Evolutionary conservation across 257 asterid genomes (phyloP), one percentile per base, ranked within the genome.

Genomic region (Solanum virginianum): DNA sequence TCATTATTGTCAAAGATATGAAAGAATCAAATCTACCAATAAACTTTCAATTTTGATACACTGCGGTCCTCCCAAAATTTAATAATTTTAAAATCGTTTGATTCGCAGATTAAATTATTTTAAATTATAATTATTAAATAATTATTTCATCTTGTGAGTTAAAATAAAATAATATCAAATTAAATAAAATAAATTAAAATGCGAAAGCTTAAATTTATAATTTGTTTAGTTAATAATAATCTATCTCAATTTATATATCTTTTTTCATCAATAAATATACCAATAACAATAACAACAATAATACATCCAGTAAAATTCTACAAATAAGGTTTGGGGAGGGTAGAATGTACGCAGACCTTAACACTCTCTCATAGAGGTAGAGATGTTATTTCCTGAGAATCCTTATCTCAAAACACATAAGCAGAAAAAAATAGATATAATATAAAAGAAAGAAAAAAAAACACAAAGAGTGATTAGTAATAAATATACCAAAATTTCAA

Each of bases 1-100:
- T 47, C 60, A 13, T 22, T 1, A 2, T 32, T 11, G 63, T 13
- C 41, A 22, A 75, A 47, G 75, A 60, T 82, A 82, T 22, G 20
- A 63, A 26, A 86, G 85, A 88, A 91, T 91, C 90, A 80, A 20
- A 26, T 41, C 45, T 41, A 22, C 92, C 93, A 91, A 89, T 89
- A n/a, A 49, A 2, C n/a, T 86, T 83, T 77, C 56, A 60, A 72
- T 47, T 86, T 85, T 89, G 90, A 89, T 89, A 89, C 88, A 55
- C 84, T 16, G 13, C 32, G 88, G 87, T 71, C 77, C 92, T 47
- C 32, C 12, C 83, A 11, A 66, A 9, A 77, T 47, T 3, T 74
- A 74, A 62, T 20, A 18, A 57, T 55, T 1, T 55, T 4, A 56
- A 0, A 3, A 0, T 56, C 1, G 2, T 18, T 18, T 20, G 26